Base-by-base conservation (phyloP, 768 basidiomycete genomes). In the Boletus speciosus region DNA sequence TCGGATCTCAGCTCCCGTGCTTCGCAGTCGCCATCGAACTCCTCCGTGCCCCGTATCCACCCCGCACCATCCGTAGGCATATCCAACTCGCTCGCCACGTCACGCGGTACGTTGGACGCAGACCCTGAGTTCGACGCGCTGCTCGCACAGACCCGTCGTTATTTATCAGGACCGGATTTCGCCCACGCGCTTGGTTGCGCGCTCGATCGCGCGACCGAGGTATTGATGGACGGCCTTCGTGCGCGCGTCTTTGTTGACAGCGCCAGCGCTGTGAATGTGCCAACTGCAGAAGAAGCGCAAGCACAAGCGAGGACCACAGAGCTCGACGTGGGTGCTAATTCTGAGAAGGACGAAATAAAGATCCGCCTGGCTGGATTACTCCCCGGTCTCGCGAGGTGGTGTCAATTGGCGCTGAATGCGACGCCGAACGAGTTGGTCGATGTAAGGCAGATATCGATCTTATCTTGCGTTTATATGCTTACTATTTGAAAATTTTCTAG, bases 371-470 rank as follows among this genome's bases (percentile, higher is more conserved):
- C 92, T 14, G 84, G 85, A 6, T 71, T 96, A 60, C 71, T 98
- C 29, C 94, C 93, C 5, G 87, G 82, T 1, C 72, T 97, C 39
- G 84, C 88, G 51, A 74, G 83, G 52, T 93, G 93, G 91, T 86
- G 85, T 62, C 81, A 81, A 58, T 54, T 83, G 54, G 84, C 85
- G 37, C 66, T 93, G 60, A 78, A 82, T 57, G 81, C 80, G 16
- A 66, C 86, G 51, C 90, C 89, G 35, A 92, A 90, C 66, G 90
- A 89, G 66, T 73, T 93, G 59, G 80, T 92, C 27, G 91, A 94
- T 73, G 93, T 92, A 65, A 70, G 88, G 9, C 80, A 7, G 21
- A 12, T 44, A 23, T 53, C 4, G n/a, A 42, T 47, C 6, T 39
- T n/a, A 8, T 51, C 2, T 49, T 12, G 11, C 1, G 39, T 10